A percentile compares a stretch with the other conserved stretches of the same genome.
Conservation (phyloP, 371 early-diverging fungal genomes). For the Conidiobolus incongruus region DNA sequence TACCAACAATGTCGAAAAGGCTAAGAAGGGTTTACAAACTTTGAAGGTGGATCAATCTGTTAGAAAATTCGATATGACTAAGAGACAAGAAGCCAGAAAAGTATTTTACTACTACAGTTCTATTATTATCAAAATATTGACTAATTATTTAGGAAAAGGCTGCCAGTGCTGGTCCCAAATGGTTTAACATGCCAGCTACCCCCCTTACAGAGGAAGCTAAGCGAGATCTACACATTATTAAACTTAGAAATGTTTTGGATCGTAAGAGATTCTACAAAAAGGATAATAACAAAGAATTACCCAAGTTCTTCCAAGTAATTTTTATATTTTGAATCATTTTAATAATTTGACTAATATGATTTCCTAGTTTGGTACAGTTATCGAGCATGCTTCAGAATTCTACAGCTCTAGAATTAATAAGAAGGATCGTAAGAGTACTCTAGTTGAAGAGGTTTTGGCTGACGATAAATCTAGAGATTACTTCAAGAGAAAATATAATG, state of each 20-base stretch:
- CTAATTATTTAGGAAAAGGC: slow-evolving; percentile 22
- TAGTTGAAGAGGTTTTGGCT: slow-evolving; percentile 73
- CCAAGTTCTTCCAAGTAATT: slow-evolving; percentile 72
- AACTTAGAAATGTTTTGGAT: slow-evolving; percentile 72
- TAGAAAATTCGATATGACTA: too few relatives aligned
- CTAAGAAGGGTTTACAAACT: too few relatives aligned
- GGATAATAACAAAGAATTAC: slow-evolving; percentile 29
- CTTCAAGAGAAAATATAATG: slow-evolving; percentile 61
- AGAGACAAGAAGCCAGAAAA: too few relatives aligned
- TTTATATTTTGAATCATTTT: background rate
- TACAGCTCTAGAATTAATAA: slow-evolving; percentile 57
- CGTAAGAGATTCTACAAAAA: slow-evolving; percentile 84
- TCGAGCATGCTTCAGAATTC: slow-evolving; percentile 78
- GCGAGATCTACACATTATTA: slow-evolving; percentile 65
- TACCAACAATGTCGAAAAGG: too few relatives aligned
- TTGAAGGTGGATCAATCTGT: too few relatives aligned
- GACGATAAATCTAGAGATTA: slow-evolving; percentile 45
- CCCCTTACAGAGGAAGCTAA: slow-evolving; percentile 70
- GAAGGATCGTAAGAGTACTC: slow-evolving; percentile 59
- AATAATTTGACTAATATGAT: background rate
- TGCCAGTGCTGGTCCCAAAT: slow-evolving; percentile 45
- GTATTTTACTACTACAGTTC: too few relatives aligned
- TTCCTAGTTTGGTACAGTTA: slow-evolving; percentile 76
- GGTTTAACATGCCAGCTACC: slow-evolving; percentile 85
- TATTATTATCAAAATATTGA: too few relatives aligned